Percentiles rank a stretch among this genome's conserved stretches.
phyloP scores from a whole-genome alignment of 2,329 filamentous ascomycete species.

The Calonectria pauciramosa region DNA sequence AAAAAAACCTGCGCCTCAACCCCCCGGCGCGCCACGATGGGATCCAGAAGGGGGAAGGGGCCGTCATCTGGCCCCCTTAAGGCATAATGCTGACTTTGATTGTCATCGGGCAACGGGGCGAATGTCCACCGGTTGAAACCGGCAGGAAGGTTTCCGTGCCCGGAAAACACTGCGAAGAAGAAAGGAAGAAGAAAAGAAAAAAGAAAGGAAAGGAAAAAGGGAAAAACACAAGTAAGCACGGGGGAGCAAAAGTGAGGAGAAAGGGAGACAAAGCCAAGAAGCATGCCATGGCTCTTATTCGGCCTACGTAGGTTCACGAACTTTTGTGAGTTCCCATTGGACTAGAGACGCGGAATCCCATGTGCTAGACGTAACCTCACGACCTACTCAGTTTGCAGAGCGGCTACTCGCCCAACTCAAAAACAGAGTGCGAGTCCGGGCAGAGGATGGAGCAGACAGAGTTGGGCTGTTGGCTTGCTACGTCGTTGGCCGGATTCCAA shows the following conservation, averaged over 20 bases:
- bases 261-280: neutral
- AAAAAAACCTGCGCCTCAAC: conserved; percentile 17
- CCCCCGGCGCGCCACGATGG: neutral
- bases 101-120: neutral
- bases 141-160: neutral
- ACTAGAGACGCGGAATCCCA: neutral
- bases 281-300: neutral
- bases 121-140: conserved; percentile 1
- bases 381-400: neutral
- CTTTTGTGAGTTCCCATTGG: neutral
- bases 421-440: conserved; percentile 9
- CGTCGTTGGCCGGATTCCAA: conserved; percentile 6
- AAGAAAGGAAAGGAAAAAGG: neutral
- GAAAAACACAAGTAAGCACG: no score
- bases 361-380: neutral
- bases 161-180: neutral
- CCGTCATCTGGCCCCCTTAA: neutral
- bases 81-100: neutral
- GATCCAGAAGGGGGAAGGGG: neutral
- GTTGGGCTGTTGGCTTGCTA: neutral
- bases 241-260: neutral
- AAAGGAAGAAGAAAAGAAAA: neutral
- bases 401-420: neutral
- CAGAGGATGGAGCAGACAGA: neutral
- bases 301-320: neutral